Base-by-base conservation (phyloP, 306 rosid species). In the Herpetospermum pedunculosum region DNA sequence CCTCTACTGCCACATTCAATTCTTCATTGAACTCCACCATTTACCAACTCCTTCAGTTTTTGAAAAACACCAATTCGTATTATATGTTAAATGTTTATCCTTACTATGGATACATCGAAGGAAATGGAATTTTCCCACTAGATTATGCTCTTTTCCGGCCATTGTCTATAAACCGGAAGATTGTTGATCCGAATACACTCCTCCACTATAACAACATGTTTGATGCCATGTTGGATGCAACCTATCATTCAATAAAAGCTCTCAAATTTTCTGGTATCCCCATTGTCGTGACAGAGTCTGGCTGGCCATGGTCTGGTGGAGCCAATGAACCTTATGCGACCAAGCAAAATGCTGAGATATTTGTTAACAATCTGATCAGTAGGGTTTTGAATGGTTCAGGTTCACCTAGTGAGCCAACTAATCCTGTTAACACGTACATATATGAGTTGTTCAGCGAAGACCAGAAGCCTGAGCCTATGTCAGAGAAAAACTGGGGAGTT, bases 371-470 rank as follows among this genome's bases (percentile, higher is more conserved):
- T 78, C 81, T 93, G 84, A 79, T 88, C 77, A 47, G 72, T 21
- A 84, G 97, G 81, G 92, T 89, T 12, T 72, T 87, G 47, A 93
- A 93, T 53, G 82, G 65, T 88, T 90, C 97, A 11, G 98, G 98
- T 46, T 88, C 97, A 0, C 96, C 98, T 25, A 88, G 97, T 77
- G 90, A 86, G 81, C 88, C 88, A 72, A 65, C 74, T 37, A 76
- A 86, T 44, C 83, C 97, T 43, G 83, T 89, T 41, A 91, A 88
- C 81, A 78, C 95, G 0, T 94, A 89, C 78, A 84, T 94, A 76
- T 91, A 91, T 53, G 98, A 94, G 78, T 73, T 94, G 70, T 94
- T 94, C 80, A 91, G 92, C 67, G 98, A 94, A 85, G 97, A 91
- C 79, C 87, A 84, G 83, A 87, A 92, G 79, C 86, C 89, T 49